phyloP scores from a whole-genome alignment of 257 asterid genomes.

The Osmanthus fragrans region DNA sequence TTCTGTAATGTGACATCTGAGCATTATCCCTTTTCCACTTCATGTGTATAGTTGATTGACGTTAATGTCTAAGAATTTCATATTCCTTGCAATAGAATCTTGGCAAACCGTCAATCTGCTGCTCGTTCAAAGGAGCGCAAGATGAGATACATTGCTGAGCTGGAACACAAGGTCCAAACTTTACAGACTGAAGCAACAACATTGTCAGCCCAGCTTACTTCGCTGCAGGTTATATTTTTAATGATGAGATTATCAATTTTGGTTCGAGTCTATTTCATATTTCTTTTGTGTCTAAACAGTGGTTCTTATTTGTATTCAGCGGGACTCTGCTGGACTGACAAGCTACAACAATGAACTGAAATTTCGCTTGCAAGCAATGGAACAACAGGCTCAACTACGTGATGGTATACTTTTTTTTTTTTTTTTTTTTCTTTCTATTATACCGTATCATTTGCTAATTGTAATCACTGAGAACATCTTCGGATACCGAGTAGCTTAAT shows the following conservation, averaged over 20 bases:
- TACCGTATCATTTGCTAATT: too few species aligned
- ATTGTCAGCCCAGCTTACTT: conserved; percentile 68
- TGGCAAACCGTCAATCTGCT: conserved; percentile 77
- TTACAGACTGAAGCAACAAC: conserved; percentile 77
- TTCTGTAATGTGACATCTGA: background rate
- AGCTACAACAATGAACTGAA: conserved; percentile 73
- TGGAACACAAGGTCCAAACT: conserved; percentile 80
- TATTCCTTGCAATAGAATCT: conserved; percentile 46
- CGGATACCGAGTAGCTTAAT: too few species aligned
- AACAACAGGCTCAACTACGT: conserved; percentile 79
- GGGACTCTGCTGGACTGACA: conserved; percentile 63
- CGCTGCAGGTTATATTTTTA: conserved; percentile 54
- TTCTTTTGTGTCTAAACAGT: conserved; percentile 6
- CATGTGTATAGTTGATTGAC: background rate
- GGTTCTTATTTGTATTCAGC: conserved; percentile 35
- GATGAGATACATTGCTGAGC: conserved; percentile 62
- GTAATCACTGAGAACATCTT: too few species aligned
- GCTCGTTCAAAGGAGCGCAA: conserved; percentile 78
- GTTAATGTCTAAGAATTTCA: background rate
- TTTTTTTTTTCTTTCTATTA: background rate
- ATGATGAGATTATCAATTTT: conserved; percentile 2
- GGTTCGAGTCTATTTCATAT: background rate
- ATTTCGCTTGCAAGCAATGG: conserved; percentile 77
- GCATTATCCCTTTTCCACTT: background rate
- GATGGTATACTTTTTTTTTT: conserved; percentile 44